These are phyloP conservation scores for Aspergillus ostianus DNA, from an alignment of 495 filamentous ascomycete genomes.

Conservation along the genomic window DNA sequence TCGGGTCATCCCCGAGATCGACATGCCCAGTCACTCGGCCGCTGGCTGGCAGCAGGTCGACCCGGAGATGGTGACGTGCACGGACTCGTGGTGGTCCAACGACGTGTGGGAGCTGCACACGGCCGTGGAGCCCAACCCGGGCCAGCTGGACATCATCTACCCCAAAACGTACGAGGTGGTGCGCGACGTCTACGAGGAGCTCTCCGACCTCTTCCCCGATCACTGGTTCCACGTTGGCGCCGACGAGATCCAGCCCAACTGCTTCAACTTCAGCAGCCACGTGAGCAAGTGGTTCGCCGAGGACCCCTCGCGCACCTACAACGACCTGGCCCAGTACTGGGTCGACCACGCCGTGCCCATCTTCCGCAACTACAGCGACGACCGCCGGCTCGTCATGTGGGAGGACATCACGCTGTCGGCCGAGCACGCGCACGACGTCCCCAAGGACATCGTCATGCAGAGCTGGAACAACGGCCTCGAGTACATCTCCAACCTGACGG, in stretches of 20 bases:
- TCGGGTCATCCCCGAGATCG: slow-evolving; percentile 50
- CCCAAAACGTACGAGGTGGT: slow-evolving; percentile 54
- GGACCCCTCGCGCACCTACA: slow-evolving; percentile 49
- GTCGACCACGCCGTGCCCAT: slow-evolving; percentile 53
- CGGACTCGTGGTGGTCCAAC: slow-evolving; percentile 57
- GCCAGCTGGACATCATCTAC: slow-evolving; percentile 56
- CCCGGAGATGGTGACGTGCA: slow-evolving; percentile 49
- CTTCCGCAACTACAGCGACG: slow-evolving; percentile 36
- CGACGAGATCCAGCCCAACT: slow-evolving; percentile 52
- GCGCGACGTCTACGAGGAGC: slow-evolving; percentile 50
- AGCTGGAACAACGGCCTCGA: slow-evolving; percentile 53
- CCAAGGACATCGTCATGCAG: slow-evolving; percentile 53
- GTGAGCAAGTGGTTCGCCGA: slow-evolving; percentile 47
- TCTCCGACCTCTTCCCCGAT: slow-evolving; percentile 51
- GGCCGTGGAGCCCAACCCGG: slow-evolving; percentile 55
- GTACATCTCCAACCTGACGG: slow-evolving; percentile 53
- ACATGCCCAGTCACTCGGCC: slow-evolving; percentile 52
- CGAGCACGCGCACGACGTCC: slow-evolving; percentile 43
- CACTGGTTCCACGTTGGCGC: slow-evolving; percentile 56
- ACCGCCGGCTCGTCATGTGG: slow-evolving; percentile 56
- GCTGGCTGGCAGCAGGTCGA: slow-evolving; percentile 57
- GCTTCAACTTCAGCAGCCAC: slow-evolving; percentile 53
- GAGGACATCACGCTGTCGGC: slow-evolving; percentile 49
- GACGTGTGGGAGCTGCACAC: slow-evolving; percentile 51
- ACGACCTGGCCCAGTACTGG: slow-evolving; percentile 55